A percentile compares a stretch with the other conserved stretches of the same genome.
phyloP scores from a whole-genome alignment of 768 basidiomycete species.

The Tulasnella sp. region DNA sequence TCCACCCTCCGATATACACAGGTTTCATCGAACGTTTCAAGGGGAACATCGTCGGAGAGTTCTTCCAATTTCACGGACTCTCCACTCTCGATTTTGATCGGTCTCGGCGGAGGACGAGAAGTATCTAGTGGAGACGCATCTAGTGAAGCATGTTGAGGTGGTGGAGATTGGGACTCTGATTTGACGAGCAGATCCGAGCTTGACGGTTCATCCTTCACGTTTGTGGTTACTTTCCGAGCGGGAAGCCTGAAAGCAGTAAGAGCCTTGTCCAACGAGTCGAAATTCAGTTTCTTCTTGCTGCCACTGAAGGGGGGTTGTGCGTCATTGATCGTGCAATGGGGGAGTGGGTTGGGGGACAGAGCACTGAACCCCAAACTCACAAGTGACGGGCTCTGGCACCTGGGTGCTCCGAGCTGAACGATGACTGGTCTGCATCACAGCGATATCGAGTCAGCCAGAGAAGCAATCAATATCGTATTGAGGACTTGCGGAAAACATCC shows the following conservation, averaged over 20 bases:
- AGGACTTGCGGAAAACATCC: background rate
- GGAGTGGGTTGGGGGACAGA: background rate
- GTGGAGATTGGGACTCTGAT: background rate
- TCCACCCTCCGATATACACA: constrained; percentile 62
- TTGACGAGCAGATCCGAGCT: too few relatives aligned
- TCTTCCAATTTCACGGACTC: constrained; percentile 34
- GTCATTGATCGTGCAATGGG: background rate
- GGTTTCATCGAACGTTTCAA: constrained; percentile 35
- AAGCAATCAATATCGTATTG: too few relatives aligned
- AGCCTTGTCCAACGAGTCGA: constrained; percentile 80
- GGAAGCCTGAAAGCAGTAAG: constrained; percentile 71
- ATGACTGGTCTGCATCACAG: constrained; percentile 5
- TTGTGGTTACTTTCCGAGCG: background rate
- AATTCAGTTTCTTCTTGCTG: constrained; percentile 41
- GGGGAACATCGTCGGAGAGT: constrained; percentile 28
- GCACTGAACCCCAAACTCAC: constrained; percentile 1
- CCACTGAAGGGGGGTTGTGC: background rate
- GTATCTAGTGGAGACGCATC: too few relatives aligned
- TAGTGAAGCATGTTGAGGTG: background rate
- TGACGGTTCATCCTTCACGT: too few relatives aligned
- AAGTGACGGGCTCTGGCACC: background rate
- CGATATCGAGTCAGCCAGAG: too few relatives aligned
- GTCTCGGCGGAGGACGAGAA: background rate
- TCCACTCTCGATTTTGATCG: background rate
- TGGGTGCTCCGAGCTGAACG: background rate